A percentile compares a stretch with the other conserved stretches of the same genome.
These are phyloP conservation scores for Phoma sp. DNA, from an alignment of 2,329 filamentous ascomycete species.

Conservation along the genomic window DNA sequence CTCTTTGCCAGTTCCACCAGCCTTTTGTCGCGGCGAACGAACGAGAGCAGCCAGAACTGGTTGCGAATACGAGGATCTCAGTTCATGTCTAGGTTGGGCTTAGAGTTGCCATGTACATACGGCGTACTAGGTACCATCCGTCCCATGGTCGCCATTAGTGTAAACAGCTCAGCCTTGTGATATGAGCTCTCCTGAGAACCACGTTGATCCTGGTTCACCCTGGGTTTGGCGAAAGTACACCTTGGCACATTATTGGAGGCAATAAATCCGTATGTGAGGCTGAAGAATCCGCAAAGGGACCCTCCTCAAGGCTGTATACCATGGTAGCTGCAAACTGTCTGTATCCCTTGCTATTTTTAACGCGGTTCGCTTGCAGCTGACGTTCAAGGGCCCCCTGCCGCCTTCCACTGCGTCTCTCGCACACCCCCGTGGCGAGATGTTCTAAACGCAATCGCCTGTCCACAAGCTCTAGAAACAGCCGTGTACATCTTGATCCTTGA, in stretches of 20 bases:
- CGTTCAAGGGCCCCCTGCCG: slow-evolving; percentile 7
- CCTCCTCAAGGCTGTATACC: neutral
- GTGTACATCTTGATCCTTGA: too few relatives aligned
- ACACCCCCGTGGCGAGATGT: slow-evolving; percentile 5
- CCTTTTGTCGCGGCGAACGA: neutral
- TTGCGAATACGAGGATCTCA: neutral
- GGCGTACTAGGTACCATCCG: slow-evolving; percentile 3
- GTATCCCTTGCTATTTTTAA: slow-evolving; percentile 9
- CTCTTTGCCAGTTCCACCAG: neutral
- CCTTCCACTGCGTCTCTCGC: neutral
- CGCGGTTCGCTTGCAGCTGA: slow-evolving; percentile 14
- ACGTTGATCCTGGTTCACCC: neutral
- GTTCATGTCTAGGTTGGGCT: neutral
- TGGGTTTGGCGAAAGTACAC: neutral
- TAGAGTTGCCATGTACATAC: neutral
- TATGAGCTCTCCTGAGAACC: neutral
- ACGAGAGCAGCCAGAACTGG: neutral
- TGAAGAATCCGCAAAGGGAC: neutral
- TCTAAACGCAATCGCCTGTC: neutral
- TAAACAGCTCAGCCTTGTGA: slow-evolving; percentile 14
- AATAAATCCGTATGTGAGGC: neutral
- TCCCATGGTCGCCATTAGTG: slow-evolving; percentile 3
- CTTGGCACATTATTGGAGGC: neutral
- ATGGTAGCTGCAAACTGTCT: slow-evolving; percentile 2
- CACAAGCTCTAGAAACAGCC: neutral